Evolutionary conservation across 2,329 filamentous ascomycete species (phyloP).

Genomic region (Beauveria sp.): DNA sequence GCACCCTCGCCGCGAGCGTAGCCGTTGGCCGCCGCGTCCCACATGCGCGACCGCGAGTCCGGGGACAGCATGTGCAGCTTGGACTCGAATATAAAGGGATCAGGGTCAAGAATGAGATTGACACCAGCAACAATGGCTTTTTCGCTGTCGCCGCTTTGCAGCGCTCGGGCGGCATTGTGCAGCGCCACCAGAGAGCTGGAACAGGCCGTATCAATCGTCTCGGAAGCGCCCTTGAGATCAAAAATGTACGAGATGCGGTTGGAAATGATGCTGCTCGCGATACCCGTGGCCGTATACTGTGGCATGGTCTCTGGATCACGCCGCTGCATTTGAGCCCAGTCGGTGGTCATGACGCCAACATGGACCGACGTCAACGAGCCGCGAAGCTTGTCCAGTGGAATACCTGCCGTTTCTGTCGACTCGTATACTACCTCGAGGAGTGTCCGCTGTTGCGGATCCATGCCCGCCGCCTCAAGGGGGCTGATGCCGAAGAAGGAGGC

Average conservation of each 20-base stretch:
- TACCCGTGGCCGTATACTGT: neutral
- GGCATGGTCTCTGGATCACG: conserved; percentile 15
- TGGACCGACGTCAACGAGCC: conserved; percentile 13
- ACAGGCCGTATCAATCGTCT: conserved; percentile 42
- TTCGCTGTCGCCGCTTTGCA: conserved; percentile 36
- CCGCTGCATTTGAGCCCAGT: conserved; percentile 22
- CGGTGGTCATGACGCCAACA: conserved; percentile 19
- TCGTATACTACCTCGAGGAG: conserved; percentile 28
- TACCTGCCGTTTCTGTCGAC: conserved; percentile 13
- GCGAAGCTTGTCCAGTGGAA: neutral
- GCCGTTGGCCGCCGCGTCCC: conserved; percentile 37
- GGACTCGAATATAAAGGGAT: conserved; percentile 27
- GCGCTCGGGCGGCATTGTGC: conserved; percentile 38
- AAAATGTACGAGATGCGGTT: conserved; percentile 47
- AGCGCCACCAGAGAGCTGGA: conserved; percentile 41
- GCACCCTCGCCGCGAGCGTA: conserved; percentile 47
- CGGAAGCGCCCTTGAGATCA: conserved; percentile 41
- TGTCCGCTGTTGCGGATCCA: conserved; percentile 24
- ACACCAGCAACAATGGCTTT: conserved; percentile 26
- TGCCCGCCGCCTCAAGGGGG: conserved; percentile 33
- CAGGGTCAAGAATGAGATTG: conserved; percentile 9
- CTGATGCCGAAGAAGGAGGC: conserved; percentile 39
- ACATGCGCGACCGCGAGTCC: conserved; percentile 27
- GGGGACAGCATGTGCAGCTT: conserved; percentile 31
- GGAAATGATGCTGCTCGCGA: conserved; percentile 23